Base-by-base conservation (phyloP, 2,329 filamentous ascomycete genomes). In the Didymella arachidicola region DNA sequence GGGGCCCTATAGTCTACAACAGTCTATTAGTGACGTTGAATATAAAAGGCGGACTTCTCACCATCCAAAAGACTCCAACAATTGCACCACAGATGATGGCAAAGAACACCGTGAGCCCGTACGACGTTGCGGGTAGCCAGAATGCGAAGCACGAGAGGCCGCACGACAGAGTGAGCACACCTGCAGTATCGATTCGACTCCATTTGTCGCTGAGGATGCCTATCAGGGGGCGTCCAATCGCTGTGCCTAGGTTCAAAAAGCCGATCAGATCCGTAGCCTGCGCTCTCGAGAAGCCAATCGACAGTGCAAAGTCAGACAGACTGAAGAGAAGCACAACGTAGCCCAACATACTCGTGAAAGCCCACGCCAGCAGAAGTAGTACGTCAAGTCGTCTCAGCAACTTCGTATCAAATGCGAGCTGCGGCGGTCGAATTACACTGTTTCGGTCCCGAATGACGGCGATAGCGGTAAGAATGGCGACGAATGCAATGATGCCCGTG, bases 241-340 rank as follows among this genome's bases (percentile, higher is more conserved):
- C 78, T 3, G 79, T 80, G 0, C 81, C 81, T 1, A 83, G 60
- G 59, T 83, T 83, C 42, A 83, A 63, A 11, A 82, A 59, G 0
- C 75, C 80, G 19, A 74, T 77, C 6, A 81, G 57, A 22, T 68
- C 64, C 3, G 77, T 73, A 2, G 79, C 79, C 59, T 81, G 73
- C 2, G 58, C 55, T 16, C 70, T 64, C n/a, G 63, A 70, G 1
- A 83, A 61, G 1, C 79, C 79, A 11, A 81, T 74, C 7, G 72
- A 78, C 10, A 70, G 62, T 1, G 77, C 80, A 63, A 79, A 83
- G 54, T 79, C 78, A 0, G 79, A 76, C n/a, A 83, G 59, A 14
- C 76, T 79, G 64, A 75, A 81, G 5, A 83, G 64, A n/a, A 82
- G 54, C 1, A 73, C 72, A 43, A 82, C 79, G 53, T 83, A 83